Evolutionary conservation across 129 eudicot species (phyloP), one percentile per base, ranked within the genome.

Genomic region (Heracleum sosnowskyi): DNA sequence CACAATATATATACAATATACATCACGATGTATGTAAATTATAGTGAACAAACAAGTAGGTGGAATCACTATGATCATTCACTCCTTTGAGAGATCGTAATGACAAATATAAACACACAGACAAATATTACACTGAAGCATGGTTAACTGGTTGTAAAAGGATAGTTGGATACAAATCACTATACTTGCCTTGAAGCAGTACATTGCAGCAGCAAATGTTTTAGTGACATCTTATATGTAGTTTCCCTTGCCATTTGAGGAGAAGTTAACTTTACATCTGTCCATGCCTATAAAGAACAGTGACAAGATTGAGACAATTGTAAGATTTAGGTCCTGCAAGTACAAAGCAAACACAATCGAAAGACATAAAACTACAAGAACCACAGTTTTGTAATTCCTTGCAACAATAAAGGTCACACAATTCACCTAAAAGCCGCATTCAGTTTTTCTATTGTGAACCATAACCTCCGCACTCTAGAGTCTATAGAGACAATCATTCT

Each of bases 161-260:
- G 13, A 51, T 64, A 15, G 62, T 60, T 29, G 42, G 11, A 49
- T 37, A 28, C 55, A 37, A 18, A 51, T 44, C 4, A 78, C 15
- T 36, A 53, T 41, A 60, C 91, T 86, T 83, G 81, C 98, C 96
- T 88, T n/a, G 97, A 86, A 78, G 97, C 82, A 80, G 81, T 79
- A 79, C 90, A 78, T 82, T 95, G 96, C 57, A 91, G 89, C 51
- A 79, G 79, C 22, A 91, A 82, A 76, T 90, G 83, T 80, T 90
- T 90, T 26, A 90, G 75, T 33, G 98, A 91, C 90, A 95, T 36
- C 86, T 91, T 95, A 81, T 95, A 95, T 73, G 79, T 78, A 33
- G 92, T 87, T 86, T 95, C 98, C 80, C 98, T 86, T 73, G 75
- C 80, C 93, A 95, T 90, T 80, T 95, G 98, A 33, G 97, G 97